Conservation (phyloP, 495 filamentous ascomycete species). For the Penicillium alfredii region DNA sequence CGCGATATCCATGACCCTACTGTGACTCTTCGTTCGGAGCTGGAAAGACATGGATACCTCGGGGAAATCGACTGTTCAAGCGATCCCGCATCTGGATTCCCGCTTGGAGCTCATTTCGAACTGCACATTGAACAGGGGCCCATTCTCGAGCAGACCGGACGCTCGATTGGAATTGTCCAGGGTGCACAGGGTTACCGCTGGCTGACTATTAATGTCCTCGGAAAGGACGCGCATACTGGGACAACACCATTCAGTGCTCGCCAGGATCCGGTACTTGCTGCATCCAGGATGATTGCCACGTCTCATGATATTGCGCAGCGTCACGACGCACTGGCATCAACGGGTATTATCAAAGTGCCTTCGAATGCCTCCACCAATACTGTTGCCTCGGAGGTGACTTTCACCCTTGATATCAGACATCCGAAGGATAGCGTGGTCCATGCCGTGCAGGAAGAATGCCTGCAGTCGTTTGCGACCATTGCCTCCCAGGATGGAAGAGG, state of each 20-base stretch:
- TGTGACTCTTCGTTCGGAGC: conserved; percentile 48
- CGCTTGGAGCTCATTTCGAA: conserved; percentile 70
- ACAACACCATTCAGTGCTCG: conserved; percentile 55
- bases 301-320: conserved; percentile 53
- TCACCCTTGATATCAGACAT: conserved; percentile 64
- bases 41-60: conserved; percentile 63
- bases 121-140: conserved; percentile 78
- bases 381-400: conserved; percentile 58
- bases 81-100: conserved; percentile 24
- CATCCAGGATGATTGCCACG: conserved; percentile 58
- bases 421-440: conserved; percentile 50
- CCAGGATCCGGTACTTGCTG: conserved; percentile 56
- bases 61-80: conserved; percentile 41
- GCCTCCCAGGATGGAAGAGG: conserved; percentile 42
- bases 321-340: conserved; percentile 52
- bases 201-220: conserved; percentile 54
- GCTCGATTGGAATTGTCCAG: conserved; percentile 59
- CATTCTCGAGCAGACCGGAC: conserved; percentile 50
- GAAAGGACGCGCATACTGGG: conserved; percentile 65
- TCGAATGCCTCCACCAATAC: conserved; percentile 60
- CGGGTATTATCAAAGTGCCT: conserved; percentile 59
- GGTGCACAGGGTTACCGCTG: conserved; percentile 60
- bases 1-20: conserved; percentile 47
- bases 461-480: conserved; percentile 43
- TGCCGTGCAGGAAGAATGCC: conserved; percentile 42